A percentile compares a stretch with the other conserved stretches of the same genome.
These are phyloP conservation scores for Stygiomarasmius scandens DNA, from an alignment of 1,284 basidiomycete genomes.

Conservation along the genomic window DNA sequence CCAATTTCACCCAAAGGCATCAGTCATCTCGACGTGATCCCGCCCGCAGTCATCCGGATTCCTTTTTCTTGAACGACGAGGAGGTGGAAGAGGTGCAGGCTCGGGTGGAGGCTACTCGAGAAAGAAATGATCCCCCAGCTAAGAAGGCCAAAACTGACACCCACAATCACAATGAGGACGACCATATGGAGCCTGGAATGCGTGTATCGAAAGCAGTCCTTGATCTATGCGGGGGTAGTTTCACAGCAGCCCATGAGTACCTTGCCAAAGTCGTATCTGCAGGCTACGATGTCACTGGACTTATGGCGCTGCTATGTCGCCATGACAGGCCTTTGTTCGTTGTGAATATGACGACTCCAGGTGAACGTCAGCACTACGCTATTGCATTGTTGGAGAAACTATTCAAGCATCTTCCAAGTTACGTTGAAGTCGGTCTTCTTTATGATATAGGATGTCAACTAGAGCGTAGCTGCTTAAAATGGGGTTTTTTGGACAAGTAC, in stretches of 20 bases:
- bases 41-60: constrained; percentile 4
- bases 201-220: constrained; percentile 29
- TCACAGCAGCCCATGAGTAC: constrained; percentile 36
- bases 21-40: constrained; percentile 9
- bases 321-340: constrained; percentile 31
- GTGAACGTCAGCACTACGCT: constrained; percentile 23
- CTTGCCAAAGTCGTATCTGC: constrained; percentile 11
- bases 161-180: background rate
- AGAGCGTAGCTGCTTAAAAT: constrained; percentile 28
- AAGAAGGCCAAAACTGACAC: background rate
- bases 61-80: constrained; percentile 13
- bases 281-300: background rate
- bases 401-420: constrained; percentile 21
- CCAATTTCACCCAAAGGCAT: background rate
- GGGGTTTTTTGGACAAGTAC: constrained; percentile 24
- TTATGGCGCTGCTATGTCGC: constrained; percentile 22
- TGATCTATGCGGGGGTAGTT: constrained; percentile 33
- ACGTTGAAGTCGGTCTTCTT: background rate
- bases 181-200: constrained; percentile 11
- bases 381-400: constrained; percentile 14
- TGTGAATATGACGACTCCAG: constrained; percentile 23
- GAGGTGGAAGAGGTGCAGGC: constrained; percentile 12
- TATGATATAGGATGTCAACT: constrained; percentile 6
- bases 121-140: background rate
- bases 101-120: background rate